phyloP scores from a whole-genome alignment of 2,329 filamentous ascomycete species.

The Hypoxylon sp. region DNA sequence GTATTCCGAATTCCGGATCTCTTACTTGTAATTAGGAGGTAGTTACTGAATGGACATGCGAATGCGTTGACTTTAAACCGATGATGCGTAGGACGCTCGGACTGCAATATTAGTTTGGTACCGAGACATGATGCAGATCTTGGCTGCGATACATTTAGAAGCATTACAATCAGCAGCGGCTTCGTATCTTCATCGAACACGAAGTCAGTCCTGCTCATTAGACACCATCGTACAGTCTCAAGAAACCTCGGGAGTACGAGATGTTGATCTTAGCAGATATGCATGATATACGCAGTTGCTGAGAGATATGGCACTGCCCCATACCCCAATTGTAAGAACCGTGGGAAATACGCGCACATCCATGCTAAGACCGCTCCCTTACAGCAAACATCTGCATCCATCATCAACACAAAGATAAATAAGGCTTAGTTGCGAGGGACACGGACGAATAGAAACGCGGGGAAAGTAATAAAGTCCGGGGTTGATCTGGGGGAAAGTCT shows the following conservation, averaged over 20 bases:
- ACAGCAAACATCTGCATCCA: constrained; percentile 16
- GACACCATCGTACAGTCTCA: not conserved
- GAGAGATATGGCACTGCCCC: constrained; percentile 14
- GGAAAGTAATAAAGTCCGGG: constrained; percentile 38
- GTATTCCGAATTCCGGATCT: not conserved
- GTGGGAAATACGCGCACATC: constrained; percentile 5
- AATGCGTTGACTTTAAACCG: constrained; percentile 8
- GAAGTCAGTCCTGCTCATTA: not conserved
- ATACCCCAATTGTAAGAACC: constrained; percentile 15
- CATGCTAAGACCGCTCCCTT: constrained; percentile 32
- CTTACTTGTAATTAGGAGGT: not conserved
- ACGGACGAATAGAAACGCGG: constrained; percentile 40
- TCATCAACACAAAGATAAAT: constrained; percentile 12
- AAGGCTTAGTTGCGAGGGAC: constrained; percentile 13
- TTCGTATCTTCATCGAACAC: not conserved
- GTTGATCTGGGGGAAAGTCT: constrained; percentile 38
- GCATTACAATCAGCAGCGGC: not conserved
- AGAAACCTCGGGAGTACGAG: not conserved
- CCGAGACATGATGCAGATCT: not conserved
- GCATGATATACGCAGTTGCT: not conserved
- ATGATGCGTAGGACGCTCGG: not conserved
- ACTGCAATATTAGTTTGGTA: not conserved
- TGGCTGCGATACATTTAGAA: not conserved
- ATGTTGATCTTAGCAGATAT: constrained; percentile 1
- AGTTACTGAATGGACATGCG: not conserved